Evolutionary conservation across 2,329 filamentous ascomycete genomes (phyloP), one percentile per base, ranked within the genome.

Genomic region (Calonectria henricotiae): DNA sequence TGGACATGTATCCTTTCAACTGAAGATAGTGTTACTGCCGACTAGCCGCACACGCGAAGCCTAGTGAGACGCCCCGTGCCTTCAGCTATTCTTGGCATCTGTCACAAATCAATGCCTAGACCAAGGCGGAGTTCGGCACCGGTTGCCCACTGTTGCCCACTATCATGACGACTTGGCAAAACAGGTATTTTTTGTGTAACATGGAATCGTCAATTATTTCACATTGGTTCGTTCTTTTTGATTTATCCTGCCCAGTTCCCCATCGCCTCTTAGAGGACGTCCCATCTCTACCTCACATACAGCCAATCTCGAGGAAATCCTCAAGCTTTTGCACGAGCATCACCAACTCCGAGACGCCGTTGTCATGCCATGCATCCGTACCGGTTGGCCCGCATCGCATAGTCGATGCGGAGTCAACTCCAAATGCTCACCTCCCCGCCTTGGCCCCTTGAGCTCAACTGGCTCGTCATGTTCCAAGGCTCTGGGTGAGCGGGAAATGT

Each of bases 271-370:
- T 73, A 61, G 74, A 78, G 73, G 71, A 76, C 71, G 69, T 73
- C 58, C 73, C 73, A 74, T 75, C 74, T 76, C 76, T 67, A 71
- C 75, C 73, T 74, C 75, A 73, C 75, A 70, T 76, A 78, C 73
- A 78, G 74, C 72, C 68, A 68, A 75, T 76, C 77, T 76, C 66
- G 74, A 77, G 77, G 68, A 76, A 78, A 78, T 73, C 76, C 75
- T 72, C 74, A 75, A 71, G 76, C 74, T 74, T 75, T 77, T 78
- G 75, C 75, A 79, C 77, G 74, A 78, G 77, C 74, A 79, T 78
- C 77, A 80, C 80, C 80, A 83, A 83, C 82, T 82, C 82, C 82
- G 78, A 82, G 81, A 83, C 82, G 82, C 82, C 82, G 78, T 80
- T 83, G 82, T 79, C 79, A 83, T 83, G 81, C 80, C 79, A 83